Base-by-base conservation (phyloP, 257 asterid species). In the Rhazya stricta region DNA sequence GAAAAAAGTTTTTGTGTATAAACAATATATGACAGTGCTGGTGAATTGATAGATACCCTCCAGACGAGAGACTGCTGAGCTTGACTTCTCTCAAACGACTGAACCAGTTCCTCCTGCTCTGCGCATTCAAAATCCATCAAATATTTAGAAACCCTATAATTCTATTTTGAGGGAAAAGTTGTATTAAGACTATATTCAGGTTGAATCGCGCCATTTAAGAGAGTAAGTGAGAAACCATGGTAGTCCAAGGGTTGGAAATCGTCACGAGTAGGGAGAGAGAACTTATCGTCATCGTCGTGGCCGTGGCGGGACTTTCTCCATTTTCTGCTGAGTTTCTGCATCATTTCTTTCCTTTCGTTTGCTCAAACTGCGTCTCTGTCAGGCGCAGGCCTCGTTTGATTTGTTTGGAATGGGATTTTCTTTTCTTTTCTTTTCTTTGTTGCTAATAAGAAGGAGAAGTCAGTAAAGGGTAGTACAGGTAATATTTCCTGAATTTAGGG, bases 31-130 rank as follows among this genome's bases (percentile, higher is more conserved):
- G 13, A 21, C 16, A 29, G 46, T 32, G 43, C 4, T 5, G 3
- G 9, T 30, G 8, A 53, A 30, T 25, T 36, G 42, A 66, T 41
- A n/a, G 54, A 67, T 85, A 86, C 97, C 91, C 90, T 89, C 98
- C 98, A 93, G 25, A 93, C 66, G 81, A 84, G 82, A 76, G 97
- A 87, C 74, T 91, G 97, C 56, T 83, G 90, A 65, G 92, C 86
- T 79, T 88, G 92, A 80, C 76, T 83, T 75, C 83, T 91, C 86
- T 93, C 98, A 67, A 91, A 67, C 45, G 95, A 86, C 73, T 94
- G 88, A 83, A 93, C 88, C 79, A 93, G 77, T 73, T 93, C 94
- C 83, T 93, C 98, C 84, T 93, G 97, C 83, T 93, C 98, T 93
- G 86, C 79, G 85, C 1, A 76, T 61, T 32, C 54, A 76, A 42